These are phyloP conservation scores for Orbilia ellipsospora DNA, from an alignment of 2,329 filamentous ascomycete genomes.

Conservation along the genomic window DNA sequence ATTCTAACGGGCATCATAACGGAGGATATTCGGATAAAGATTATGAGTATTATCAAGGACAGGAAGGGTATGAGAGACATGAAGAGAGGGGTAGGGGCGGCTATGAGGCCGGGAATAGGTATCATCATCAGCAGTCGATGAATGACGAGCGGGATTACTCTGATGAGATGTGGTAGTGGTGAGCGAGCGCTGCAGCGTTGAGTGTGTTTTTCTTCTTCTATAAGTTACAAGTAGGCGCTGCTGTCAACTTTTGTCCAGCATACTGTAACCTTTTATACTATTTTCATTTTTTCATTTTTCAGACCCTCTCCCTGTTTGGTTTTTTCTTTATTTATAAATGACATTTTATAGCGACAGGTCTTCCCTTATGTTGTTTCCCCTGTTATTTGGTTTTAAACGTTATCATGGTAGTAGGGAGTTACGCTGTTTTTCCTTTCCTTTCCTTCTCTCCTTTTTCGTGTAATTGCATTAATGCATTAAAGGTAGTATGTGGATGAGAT, in stretches of 20 bases:
- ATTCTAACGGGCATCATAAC: constrained; percentile 26
- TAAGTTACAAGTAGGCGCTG: background rate
- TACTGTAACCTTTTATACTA: constrained; percentile 20
- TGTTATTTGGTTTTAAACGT: no score
- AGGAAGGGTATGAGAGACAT: constrained; percentile 35
- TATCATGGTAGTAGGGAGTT: no score
- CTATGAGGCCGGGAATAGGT: constrained; percentile 41
- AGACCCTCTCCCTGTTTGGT: background rate
- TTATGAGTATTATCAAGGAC: constrained; percentile 46
- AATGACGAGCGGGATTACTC: constrained; percentile 40
- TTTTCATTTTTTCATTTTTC: constrained; percentile 1
- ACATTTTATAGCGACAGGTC: constrained; percentile 28
- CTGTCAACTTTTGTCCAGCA: constrained; percentile 2
- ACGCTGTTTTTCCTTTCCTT: no score
- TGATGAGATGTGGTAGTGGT: constrained; percentile 58
- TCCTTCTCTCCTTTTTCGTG: no score
- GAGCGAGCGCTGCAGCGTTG: background rate
- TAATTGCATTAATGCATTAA: no score
- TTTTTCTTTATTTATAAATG: constrained; percentile 3
- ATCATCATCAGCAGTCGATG: constrained; percentile 53
- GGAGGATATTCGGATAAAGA: constrained; percentile 43
- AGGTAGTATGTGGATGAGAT: no score
- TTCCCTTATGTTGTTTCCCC: background rate
- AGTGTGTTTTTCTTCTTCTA: constrained; percentile 7
- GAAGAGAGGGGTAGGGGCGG: constrained; percentile 20